Conservation (phyloP, 2,329 filamentous ascomycete genomes). For the Fusarium multiceps region DNA sequence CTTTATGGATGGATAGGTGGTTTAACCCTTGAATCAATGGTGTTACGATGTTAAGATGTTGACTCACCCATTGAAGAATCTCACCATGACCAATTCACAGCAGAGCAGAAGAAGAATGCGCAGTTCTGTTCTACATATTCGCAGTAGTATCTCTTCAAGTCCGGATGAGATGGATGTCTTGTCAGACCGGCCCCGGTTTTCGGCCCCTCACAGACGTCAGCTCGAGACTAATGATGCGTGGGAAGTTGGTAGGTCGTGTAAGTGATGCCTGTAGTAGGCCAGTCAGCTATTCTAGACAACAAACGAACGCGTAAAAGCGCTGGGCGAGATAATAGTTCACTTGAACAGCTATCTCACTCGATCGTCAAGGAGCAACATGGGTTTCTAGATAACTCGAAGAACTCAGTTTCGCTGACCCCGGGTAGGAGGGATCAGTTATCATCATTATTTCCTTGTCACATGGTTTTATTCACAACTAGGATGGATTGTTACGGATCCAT, state of each 20-base stretch:
- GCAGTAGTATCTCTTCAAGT: not conserved
- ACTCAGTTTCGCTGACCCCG: not conserved
- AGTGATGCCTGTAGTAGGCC: not conserved
- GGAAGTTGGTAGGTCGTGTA: not conserved
- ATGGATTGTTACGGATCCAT: not conserved
- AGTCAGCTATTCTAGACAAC: not conserved
- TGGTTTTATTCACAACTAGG: not conserved
- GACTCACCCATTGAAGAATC: not conserved
- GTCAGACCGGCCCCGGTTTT: conserved; percentile 10
- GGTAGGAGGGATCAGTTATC: not conserved
- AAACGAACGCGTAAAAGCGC: not conserved
- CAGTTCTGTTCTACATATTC: not conserved
- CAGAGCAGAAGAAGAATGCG: conserved; percentile 1
- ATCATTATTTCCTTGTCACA: not conserved
- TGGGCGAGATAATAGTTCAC: not conserved
- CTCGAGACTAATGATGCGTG: not conserved
- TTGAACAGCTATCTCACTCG: not conserved
- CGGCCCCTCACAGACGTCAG: conserved; percentile 34
- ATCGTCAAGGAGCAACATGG: not conserved
- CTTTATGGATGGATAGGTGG: conserved; percentile 19
- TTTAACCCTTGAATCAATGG: conserved; percentile 21
- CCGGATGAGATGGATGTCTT: conserved; percentile 15
- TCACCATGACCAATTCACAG: conserved; percentile 8
- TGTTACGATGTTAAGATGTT: conserved; percentile 29
- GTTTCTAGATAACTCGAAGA: not conserved